Base-by-base conservation (phyloP, 805 yeast genomes). In the Spathaspora sp. region DNA sequence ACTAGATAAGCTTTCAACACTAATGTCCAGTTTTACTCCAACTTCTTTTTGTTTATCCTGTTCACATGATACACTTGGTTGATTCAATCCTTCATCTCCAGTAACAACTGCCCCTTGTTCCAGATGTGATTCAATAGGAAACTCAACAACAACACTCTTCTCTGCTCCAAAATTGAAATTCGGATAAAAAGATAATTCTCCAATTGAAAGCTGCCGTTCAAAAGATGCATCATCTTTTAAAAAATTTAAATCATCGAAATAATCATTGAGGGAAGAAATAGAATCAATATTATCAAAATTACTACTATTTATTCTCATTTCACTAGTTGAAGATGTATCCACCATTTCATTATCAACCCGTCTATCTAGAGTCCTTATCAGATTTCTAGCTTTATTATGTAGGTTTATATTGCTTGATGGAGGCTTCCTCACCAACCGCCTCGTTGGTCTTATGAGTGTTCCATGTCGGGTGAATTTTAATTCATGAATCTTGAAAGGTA, bases 221-320 rank as follows among this genome's bases (percentile, higher is more conserved):
- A 47, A 47, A 5, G 45, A 42, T 17, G 39, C 49, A 40, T 47
- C 45, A 26, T 47, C 49, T 14, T n/a, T 5, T 10, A 47, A 40
- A 18, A 40, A 16, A 16, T 20, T 43, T 7, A 43, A 19, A 20
- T 23, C 18, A 5, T 29, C 26, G 6, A 45, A 19, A 12, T 32
- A 18, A 3, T 45, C 48, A 19, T 20, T 45, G 8, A 42, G 48
- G 6, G 28, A 42, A 35, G 18, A 35, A n/a, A 11, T n/a, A 35
- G 17, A 14, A 35, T 35, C 40, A 35, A n/a, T 3, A 35, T 14
- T 35, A n/a, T 35, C 32, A 23, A 23, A 31, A 31, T 31, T 14
- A 31, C 35, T 14, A 31, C 35, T 14, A 31, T 3, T 31, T 16
- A 35, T 5, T 16, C 14, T 29, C 32, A 9, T 29, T 29, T 29